Base-by-base conservation (phyloP, 2,329 filamentous ascomycete genomes). In the Reticulascus tulasneorum region DNA sequence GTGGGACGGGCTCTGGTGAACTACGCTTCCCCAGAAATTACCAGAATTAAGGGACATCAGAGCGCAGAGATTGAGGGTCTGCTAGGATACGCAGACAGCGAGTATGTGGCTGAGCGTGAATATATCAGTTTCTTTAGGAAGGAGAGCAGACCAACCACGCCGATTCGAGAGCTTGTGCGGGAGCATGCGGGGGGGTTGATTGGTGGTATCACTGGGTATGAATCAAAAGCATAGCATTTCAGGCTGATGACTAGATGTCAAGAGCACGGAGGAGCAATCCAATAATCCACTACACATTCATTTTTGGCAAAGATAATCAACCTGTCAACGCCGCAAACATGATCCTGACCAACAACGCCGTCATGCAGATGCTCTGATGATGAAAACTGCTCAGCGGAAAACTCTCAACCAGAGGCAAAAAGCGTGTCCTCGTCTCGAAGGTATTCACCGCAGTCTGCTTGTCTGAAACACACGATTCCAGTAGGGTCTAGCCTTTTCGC, bases 391-490 rank as follows among this genome's bases (percentile, higher is more conserved):
- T n/a, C n/a, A n/a, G n/a, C n/a, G n/a, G n/a, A n/a, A 11, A 28
- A 11, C 23, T 15, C 19, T 56, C 56, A 75, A 38, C 71, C 68
- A 20, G 71, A 66, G 18, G 75, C 71, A 55, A 83, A 83, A 36
- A 83, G 56, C 37, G 75, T 79, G 55, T 82, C 78, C 59, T 84
- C 79, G 52, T 97, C 91, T 56, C 93, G 79, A 55, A 98, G 70
- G 57, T 95, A 98, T 67, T 97, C 91, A 51, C 93, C 93, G 50
- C 86, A 84, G 67, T 98, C 93, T 1, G 87, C 86, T 66, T 98
- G 93, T 47, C 91, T 75, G 64, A 96, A 97, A 37, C 84, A 84
- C 9, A 87, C 84, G 43, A 96, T 84, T 9, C 84, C 88, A 0
- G 93, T 98, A 1, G 93, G 93, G 46, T 96, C 93, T 51, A 96